Percentiles rank a stretch among this genome's conserved stretches.
Conservation (phyloP, 352 stramenopile species). For the Pythium aristosporum region DNA sequence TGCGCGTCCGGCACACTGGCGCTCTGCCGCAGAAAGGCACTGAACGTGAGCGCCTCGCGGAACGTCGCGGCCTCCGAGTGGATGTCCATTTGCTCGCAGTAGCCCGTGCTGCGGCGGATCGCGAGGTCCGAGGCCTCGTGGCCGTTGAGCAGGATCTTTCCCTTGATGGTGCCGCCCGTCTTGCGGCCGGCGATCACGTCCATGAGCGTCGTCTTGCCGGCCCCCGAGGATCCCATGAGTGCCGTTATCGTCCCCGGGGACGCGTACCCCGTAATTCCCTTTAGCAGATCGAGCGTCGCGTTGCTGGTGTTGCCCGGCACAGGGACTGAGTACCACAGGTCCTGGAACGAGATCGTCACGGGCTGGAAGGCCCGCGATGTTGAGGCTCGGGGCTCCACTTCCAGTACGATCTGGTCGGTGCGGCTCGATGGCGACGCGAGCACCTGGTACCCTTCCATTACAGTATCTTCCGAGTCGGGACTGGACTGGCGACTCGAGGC, state of each 20-base stretch:
- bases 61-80: too few species aligned
- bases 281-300: slow-evolving; percentile 41
- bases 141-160: slow-evolving; percentile 68
- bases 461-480: background rate
- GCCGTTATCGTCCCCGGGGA: slow-evolving; percentile 61
- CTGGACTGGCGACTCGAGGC: background rate
- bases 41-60: slow-evolving; percentile 53
- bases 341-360: slow-evolving; percentile 51
- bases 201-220: slow-evolving; percentile 94
- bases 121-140: slow-evolving; percentile 47
- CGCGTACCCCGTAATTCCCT: slow-evolving; percentile 56
- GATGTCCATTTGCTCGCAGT: slow-evolving; percentile 32
- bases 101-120: slow-evolving; percentile 59
- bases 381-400: slow-evolving; percentile 23
- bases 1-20: slow-evolving; percentile 14
- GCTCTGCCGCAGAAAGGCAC: slow-evolving; percentile 54
- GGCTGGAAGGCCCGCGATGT: slow-evolving; percentile 30
- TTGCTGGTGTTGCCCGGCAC: slow-evolving; percentile 30
- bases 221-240: slow-evolving; percentile 70
- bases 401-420: slow-evolving; percentile 28
- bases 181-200: slow-evolving; percentile 95
- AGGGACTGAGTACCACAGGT: slow-evolving; percentile 57
- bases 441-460: background rate
- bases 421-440: background rate
- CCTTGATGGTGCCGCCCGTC: slow-evolving; percentile 61